These are phyloP conservation scores for Trametes gibbosa DNA, from an alignment of 768 basidiomycete species.

Conservation along the genomic window DNA sequence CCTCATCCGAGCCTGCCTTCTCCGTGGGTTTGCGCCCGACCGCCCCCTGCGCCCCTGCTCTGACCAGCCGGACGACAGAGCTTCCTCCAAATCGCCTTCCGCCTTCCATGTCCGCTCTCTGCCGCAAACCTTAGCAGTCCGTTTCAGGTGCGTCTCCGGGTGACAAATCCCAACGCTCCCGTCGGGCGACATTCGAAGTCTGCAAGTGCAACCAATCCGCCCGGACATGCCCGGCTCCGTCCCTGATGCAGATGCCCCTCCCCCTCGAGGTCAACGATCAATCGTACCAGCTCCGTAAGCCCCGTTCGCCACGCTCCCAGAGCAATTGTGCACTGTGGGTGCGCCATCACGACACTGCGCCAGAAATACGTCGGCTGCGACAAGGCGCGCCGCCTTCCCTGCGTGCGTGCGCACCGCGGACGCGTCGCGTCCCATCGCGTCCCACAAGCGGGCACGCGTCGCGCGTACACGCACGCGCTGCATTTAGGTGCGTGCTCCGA, in stretches of 20 bases:
- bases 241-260: not conserved
- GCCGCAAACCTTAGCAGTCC: not conserved
- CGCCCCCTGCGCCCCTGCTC: not conserved
- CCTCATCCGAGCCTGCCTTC: not conserved
- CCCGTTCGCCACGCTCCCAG: not conserved
- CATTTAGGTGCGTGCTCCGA: conserved; percentile 1
- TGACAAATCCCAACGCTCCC: not conserved
- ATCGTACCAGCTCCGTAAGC: not conserved
- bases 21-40: not conserved
- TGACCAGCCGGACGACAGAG: not conserved
- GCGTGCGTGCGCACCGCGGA: not conserved
- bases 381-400: no score
- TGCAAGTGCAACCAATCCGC: no score
- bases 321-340: conserved; percentile 1
- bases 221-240: not conserved
- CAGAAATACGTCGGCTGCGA: conserved; percentile 13
- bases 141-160: not conserved
- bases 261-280: not conserved
- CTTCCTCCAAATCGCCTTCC: not conserved
- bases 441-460: not conserved
- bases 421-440: not conserved
- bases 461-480: not conserved
- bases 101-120: not conserved
- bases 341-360: not conserved
- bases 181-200: not conserved